These are phyloP conservation scores for Mycena maculata DNA, from an alignment of 768 basidiomycete genomes.

Conservation along the genomic window DNA sequence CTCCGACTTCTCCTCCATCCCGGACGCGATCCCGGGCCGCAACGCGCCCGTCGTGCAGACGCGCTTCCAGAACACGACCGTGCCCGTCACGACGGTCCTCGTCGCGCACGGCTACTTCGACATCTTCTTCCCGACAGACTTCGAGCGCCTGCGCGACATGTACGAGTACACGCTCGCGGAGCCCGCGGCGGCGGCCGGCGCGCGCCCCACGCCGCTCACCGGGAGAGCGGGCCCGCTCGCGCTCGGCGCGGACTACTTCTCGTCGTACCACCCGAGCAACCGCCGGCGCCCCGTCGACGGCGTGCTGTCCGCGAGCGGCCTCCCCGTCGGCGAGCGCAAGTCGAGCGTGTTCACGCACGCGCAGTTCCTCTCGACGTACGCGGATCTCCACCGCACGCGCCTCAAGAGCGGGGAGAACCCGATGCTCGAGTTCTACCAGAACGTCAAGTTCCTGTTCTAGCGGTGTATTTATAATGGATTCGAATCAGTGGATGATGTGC, in stretches of 20 bases:
- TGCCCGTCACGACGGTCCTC: conserved; percentile 90
- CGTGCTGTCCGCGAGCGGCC: conserved; percentile 77
- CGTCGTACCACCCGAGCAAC: conserved; percentile 66
- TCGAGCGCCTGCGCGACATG: conserved; percentile 86
- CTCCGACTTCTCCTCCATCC: conserved; percentile 91
- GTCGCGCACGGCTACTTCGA: conserved; percentile 98
- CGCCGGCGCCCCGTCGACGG: conserved; percentile 76
- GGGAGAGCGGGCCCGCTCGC: conserved; percentile 61
- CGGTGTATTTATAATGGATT: neutral
- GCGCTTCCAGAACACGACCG: conserved; percentile 82
- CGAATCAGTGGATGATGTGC: too few species aligned
- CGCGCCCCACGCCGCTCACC: conserved; percentile 65
- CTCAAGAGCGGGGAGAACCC: conserved; percentile 89
- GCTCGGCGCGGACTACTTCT: conserved; percentile 77
- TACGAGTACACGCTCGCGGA: conserved; percentile 86
- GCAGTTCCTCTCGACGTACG: conserved; percentile 91
- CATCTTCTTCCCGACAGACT: conserved; percentile 98
- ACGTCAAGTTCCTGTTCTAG: conserved; percentile 92
- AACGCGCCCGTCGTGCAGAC: conserved; percentile 97
- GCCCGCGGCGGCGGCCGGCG: conserved; percentile 51
- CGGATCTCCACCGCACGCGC: conserved; percentile 75
- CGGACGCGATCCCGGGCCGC: conserved; percentile 83
- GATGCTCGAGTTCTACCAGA: conserved; percentile 89
- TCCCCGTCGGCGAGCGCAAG: conserved; percentile 84
- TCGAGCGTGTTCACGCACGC: conserved; percentile 88